Conservation (phyloP, 2,329 filamentous ascomycete genomes). For the Pestalotiopsis sp. region DNA sequence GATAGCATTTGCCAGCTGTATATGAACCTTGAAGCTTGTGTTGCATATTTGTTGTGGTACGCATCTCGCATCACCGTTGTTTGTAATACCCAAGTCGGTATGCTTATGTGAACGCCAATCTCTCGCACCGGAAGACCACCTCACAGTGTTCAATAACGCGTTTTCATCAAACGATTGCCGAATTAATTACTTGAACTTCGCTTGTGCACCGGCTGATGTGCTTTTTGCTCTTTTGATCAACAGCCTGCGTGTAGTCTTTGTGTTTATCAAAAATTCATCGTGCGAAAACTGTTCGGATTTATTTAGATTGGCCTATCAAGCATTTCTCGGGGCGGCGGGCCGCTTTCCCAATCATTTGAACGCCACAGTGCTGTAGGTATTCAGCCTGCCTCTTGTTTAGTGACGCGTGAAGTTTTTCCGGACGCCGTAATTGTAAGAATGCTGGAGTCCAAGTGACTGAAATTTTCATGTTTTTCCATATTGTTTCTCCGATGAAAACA, state of each 20-base stretch:
- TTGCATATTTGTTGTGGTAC: too few relatives aligned
- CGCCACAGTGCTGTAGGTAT: not conserved
- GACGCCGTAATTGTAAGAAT: not conserved
- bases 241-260: not conserved
- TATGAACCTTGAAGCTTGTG: too few relatives aligned
- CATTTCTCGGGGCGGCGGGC: not conserved
- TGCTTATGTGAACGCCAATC: too few relatives aligned
- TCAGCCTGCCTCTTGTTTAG: not conserved
- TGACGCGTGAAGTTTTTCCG: not conserved
- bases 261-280: not conserved
- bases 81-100: too few relatives aligned
- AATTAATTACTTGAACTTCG: not conserved
- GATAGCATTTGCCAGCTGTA: too few relatives aligned
- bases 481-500: not conserved
- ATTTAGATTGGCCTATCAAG: not conserved
- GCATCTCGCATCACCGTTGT: too few relatives aligned
- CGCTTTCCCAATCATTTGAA: not conserved
- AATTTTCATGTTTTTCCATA: not conserved
- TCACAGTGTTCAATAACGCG: not conserved
- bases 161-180: not conserved
- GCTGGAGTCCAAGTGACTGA: not conserved
- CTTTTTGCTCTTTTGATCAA: not conserved
- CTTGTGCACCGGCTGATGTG: not conserved
- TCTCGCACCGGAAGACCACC: too few relatives aligned
- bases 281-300: not conserved